Evolutionary conservation across 768 basidiomycete genomes (phyloP), one percentile per base, ranked within the genome.

Genomic region (Serendipita sp.): DNA sequence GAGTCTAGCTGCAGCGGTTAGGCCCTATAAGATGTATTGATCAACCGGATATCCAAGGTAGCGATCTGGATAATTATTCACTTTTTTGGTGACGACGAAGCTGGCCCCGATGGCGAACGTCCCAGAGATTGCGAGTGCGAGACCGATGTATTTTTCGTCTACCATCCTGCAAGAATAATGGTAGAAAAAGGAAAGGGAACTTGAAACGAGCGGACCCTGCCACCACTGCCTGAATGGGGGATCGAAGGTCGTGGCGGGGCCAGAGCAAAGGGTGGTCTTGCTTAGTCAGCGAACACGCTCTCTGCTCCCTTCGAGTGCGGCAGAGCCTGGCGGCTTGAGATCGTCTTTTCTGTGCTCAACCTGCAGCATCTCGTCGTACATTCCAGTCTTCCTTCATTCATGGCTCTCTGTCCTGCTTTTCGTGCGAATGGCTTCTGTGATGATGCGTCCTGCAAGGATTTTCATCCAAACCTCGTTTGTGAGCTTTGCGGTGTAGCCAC

Each of bases 1-100:
- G 67, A 79, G 77, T 67, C 82, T 78, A 2, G 84, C 84, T 51
- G 94, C 88, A 70, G 92, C 90, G 68, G 89, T 96, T 30, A 97
- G 76, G 28, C 95, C 95, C 95, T 96, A 63, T 1, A n/a, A 30
- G 71, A 52, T 16, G 3, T 34, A 34, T 18, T 23, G 7, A 65
- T 23, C 13, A 64, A 45, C 38, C 52, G 64, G 63, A 66, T 28
- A 7, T 35, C 41, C 66, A 13, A 46, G 38, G 63, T 3, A 45
- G 62, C 60, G 66, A 44, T 10, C 65, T 35, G 16, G 3, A 23
- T n/a, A 63, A 35, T 5, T 41, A 8, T 35, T 45, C 44, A 89
- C 95, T 87, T 96, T 98, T 83, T 99, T 99, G 16, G 95, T 99
- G 73, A 99, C 95, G 72, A 99, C 96, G 74, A 93, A 96, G 74